Evolutionary conservation across 495 filamentous ascomycete species (phyloP).

Genomic region (Platismatia glauca): DNA sequence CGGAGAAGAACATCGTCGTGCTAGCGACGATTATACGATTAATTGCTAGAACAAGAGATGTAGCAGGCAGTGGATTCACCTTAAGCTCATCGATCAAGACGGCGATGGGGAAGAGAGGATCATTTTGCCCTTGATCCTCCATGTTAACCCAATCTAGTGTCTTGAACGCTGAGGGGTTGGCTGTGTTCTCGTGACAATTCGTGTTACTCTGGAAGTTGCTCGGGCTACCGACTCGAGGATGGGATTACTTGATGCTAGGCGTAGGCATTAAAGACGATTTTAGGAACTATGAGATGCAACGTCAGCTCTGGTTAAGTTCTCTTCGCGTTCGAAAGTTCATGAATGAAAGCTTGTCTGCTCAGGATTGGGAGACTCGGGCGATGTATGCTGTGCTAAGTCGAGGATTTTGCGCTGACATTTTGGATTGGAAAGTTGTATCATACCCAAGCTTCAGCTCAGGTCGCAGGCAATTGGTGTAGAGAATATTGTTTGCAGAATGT

Average conservation of each 20-base stretch:
- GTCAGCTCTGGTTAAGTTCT: background rate
- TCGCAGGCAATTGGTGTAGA: conserved; percentile 5
- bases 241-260: background rate
- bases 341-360: background rate
- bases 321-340: background rate
- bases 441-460: background rate
- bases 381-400: background rate
- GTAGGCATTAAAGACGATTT: conserved; percentile 4
- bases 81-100: conserved; percentile 99
- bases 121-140: conserved; percentile 68
- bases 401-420: conserved; percentile 1
- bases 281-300: background rate
- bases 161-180: background rate
- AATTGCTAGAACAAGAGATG: background rate
- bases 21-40: conserved; percentile 38
- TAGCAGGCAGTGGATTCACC: conserved; percentile 41
- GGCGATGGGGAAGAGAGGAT: conserved; percentile 98
- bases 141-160: conserved; percentile 31
- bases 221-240: background rate
- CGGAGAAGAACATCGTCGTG: conserved; percentile 97
- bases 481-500: background rate
- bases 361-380: background rate
- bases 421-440: background rate
- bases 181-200: background rate
- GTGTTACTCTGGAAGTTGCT: conserved; percentile 5